Evolutionary conservation across 2,329 filamentous ascomycete genomes (phyloP).

Genomic region (Plectosphaerella sp.): DNA sequence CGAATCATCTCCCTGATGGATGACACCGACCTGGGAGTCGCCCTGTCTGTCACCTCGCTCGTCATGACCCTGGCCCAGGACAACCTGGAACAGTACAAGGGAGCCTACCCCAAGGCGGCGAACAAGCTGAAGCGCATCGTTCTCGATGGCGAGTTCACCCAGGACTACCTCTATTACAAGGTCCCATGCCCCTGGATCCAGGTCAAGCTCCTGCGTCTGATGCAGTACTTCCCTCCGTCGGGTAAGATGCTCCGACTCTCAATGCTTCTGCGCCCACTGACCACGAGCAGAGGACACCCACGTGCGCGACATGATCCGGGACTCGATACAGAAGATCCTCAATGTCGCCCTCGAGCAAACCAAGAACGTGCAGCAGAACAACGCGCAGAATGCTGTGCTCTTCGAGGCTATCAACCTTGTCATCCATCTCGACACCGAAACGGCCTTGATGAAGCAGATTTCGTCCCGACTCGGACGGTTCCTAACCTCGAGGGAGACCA

Average conservation of each 20-base stretch:
- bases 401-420: constrained; percentile 99
- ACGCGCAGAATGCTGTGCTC: constrained; percentile 94
- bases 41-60: constrained; percentile 89
- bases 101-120: constrained; percentile 90
- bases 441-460: constrained; percentile 92
- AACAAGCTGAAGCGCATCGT: constrained; percentile 84
- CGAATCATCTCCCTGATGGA: constrained; percentile 99
- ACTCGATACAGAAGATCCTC: constrained; percentile 86
- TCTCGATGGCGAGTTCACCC: constrained; percentile 82
- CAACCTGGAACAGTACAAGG: constrained; percentile 88
- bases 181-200: constrained; percentile 99
- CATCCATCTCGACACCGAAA: constrained; percentile 94
- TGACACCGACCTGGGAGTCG: constrained; percentile 88
- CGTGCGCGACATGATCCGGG: constrained; percentile 84
- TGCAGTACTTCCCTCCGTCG: constrained; percentile 96
- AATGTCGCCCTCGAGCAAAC: constrained; percentile 88
- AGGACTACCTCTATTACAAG: constrained; percentile 97
- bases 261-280: neutral
- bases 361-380: constrained; percentile 99
- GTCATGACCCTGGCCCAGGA: constrained; percentile 95
- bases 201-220: constrained; percentile 83
- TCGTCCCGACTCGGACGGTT: constrained; percentile 88
- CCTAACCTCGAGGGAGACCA: constrained; percentile 94
- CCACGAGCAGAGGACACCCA: constrained; percentile 73
- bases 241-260: constrained; percentile 41